phyloP scores from a whole-genome alignment of 2,329 filamentous ascomycete species.

The Neonectria hederae region DNA sequence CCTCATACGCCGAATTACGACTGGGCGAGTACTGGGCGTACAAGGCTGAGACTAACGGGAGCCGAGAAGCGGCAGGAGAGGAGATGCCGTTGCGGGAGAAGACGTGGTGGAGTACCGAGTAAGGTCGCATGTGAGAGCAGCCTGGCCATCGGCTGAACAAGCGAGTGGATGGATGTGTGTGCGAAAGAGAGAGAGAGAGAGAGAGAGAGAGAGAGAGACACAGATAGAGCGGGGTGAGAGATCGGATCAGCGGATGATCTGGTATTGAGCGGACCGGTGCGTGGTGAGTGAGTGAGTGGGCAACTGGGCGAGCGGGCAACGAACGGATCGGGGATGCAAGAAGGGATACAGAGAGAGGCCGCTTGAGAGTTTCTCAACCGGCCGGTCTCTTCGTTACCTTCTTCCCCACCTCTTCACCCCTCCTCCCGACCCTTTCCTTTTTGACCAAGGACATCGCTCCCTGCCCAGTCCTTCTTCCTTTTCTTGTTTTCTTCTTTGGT shows the following conservation, averaged over 20 bases:
- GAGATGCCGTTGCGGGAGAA: conserved; percentile 79
- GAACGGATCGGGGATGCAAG: conserved; percentile 4
- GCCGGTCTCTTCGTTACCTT: background rate
- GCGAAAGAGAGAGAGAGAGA: background rate
- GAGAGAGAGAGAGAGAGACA: background rate
- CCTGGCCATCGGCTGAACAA: conserved; percentile 11
- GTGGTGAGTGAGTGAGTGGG: background rate
- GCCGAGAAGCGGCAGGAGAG: conserved; percentile 59
- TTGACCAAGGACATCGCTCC: conserved; percentile 4
- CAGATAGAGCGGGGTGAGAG: background rate
- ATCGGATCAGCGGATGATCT: background rate
- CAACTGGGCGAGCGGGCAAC: background rate
- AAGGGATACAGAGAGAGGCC: conserved; percentile 18
- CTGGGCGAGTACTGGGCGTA: conserved; percentile 94
- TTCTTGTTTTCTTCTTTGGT: conserved; percentile 25
- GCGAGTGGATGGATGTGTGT: background rate
- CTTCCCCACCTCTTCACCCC: background rate
- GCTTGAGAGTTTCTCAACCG: conserved; percentile 17
- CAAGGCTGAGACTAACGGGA: conserved; percentile 78
- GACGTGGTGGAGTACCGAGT: conserved; percentile 70
- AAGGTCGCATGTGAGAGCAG: conserved; percentile 13
- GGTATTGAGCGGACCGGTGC: conserved; percentile 6
- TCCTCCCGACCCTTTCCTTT: background rate
- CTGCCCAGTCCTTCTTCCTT: conserved; percentile 2
- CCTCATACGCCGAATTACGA: conserved; percentile 85